Evolutionary conservation across 176 grass and related monocot species (phyloP), one percentile per base, ranked within the genome.

Genomic region (Lolium perenne): DNA sequence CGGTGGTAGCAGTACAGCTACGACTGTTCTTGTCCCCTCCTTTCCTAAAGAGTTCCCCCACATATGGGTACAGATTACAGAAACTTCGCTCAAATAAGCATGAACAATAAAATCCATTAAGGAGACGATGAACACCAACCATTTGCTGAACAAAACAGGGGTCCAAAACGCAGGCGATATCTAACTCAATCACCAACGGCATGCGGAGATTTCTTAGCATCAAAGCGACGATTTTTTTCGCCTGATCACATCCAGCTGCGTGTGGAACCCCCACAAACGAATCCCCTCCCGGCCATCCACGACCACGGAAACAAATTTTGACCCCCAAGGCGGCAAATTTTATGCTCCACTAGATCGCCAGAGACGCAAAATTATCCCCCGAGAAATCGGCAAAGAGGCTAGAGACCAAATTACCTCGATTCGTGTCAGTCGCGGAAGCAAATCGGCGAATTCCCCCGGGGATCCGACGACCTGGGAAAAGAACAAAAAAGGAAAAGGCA

Each of bases 1-100:
- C 71, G 71, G 46, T 14, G 46, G 71, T 51, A 74, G 71, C 3
- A 43, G 67, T 45, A 51, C 70, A 75, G 7, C 71, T 59, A 16
- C 0, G 70, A 73, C 29, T 20, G 10, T 48, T 11, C 10, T 46
- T 32, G 53, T 45, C 74, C 74, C 77, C 63, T 20, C 14, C 41
- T 43, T 83, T 8, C 51, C 41, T 40, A 6, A 25, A 15, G 63
- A 59, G 63, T 11, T 49, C 38, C 12, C 45, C 80, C 73, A 54
- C 9, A 49, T 29, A 12, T 26, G 57, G 63, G 29, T 20, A 3
- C 38, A 54, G n/a, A 56, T n/a, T 20, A 3, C 38, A 54, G n/a
- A 56, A 20, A 13, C 41, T 74, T 16, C 4, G 35, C 55, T 35
- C 20, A 45, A 62, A 35, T 12, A 25, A 76, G 71, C 77, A 74